phyloP scores from a whole-genome alignment of 805 yeast genomes.

The Blastobotrys peoriensis region DNA sequence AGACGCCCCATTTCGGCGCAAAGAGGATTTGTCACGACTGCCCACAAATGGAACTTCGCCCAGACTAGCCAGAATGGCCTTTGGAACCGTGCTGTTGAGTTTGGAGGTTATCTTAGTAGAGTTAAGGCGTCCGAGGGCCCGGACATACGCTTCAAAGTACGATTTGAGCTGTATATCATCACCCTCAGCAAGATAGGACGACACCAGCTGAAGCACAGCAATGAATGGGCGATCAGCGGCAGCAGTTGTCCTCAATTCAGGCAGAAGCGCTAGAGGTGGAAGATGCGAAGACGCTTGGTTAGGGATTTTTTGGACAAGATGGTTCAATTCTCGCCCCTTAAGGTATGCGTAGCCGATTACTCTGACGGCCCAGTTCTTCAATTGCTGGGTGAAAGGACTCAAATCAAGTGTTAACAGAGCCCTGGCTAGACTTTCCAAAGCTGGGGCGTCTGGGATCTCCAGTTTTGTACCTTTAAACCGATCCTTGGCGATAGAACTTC shows the following conservation, averaged over 20 bases:
- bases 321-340: constrained; percentile 8
- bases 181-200: constrained; percentile 2
- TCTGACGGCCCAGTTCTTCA: constrained; percentile 5
- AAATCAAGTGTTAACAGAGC: no score
- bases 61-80: not conserved
- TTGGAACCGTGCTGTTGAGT: not conserved
- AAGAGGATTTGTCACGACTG: no score
- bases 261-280: no score
- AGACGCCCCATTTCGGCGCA: no score
- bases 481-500: no score
- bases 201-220: constrained; percentile 4
- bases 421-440: no score
- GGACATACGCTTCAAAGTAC: not conserved
- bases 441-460: no score
- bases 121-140: not conserved
- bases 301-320: not conserved
- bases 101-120: not conserved
- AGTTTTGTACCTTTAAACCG: no score
- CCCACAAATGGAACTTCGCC: no score
- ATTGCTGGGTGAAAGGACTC: not conserved
- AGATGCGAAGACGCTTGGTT: no score
- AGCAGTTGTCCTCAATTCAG: no score
- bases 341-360: constrained; percentile 7
- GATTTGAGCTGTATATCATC: constrained; percentile 1
- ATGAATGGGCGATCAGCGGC: constrained; percentile 2